Evolutionary conservation across 202 grass and related monocot species (phyloP).

Genomic region (Carex sylvatica): DNA sequence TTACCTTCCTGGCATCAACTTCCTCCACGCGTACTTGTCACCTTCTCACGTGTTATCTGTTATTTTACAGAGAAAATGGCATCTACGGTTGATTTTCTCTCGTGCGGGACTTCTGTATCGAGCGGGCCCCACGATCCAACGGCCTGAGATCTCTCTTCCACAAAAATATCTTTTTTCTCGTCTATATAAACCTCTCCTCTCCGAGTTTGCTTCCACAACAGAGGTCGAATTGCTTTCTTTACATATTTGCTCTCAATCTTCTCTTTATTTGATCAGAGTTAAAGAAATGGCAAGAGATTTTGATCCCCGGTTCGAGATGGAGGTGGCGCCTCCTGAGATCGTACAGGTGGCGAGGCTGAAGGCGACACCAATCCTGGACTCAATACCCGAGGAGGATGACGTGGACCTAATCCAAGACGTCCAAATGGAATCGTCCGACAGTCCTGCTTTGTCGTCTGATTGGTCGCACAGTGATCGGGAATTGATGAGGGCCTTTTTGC

Average conservation of each 20-base stretch:
- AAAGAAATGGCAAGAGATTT: background rate
- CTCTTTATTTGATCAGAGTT: background rate
- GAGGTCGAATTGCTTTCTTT: background rate
- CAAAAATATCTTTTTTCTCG: background rate
- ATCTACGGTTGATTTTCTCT: background rate
- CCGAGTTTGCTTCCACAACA: background rate
- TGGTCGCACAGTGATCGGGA: background rate
- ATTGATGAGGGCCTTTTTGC: background rate
- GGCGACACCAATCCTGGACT: constrained; percentile 3
- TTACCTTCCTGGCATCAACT: constrained; percentile 6
- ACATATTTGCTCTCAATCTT: background rate
- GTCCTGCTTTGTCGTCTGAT: background rate
- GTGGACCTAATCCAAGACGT: constrained; percentile 2
- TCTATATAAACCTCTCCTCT: background rate
- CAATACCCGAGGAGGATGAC: constrained; percentile 26
- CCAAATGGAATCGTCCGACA: background rate
- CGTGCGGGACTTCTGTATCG: background rate
- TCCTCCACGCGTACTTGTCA: background rate
- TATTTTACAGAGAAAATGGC: constrained; percentile 1
- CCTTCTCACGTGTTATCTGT: background rate
- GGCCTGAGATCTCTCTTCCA: background rate
- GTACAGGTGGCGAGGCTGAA: constrained; percentile 16
- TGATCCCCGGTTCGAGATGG: constrained; percentile 16
- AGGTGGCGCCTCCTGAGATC: constrained; percentile 14
- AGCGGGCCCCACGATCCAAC: background rate